Percentiles rank a stretch among this genome's conserved stretches.
phyloP scores from a whole-genome alignment of 2,329 filamentous ascomycete species.

The Xylaria sp. region DNA sequence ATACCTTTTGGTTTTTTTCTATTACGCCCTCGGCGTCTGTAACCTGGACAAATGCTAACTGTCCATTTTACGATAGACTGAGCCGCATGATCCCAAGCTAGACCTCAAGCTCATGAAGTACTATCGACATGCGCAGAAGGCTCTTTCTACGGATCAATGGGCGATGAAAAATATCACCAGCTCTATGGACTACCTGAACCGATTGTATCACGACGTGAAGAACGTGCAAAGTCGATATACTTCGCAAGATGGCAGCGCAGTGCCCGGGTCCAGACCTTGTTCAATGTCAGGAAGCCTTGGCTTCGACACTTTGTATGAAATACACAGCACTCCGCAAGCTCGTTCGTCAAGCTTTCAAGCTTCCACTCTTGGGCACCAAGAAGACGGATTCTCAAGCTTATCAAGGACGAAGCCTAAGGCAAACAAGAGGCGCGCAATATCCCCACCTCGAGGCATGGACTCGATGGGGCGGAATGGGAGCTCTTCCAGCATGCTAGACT shows the following conservation, averaged over 20 bases:
- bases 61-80: neutral
- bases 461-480: slow-evolving; percentile 21
- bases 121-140: slow-evolving; percentile 23
- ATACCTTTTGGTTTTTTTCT: neutral
- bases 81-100: slow-evolving; percentile 17
- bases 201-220: slow-evolving; percentile 15
- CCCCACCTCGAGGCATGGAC: slow-evolving; percentile 13
- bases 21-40: neutral
- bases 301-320: neutral
- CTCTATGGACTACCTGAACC: slow-evolving; percentile 18
- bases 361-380: neutral
- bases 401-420: slow-evolving; percentile 16
- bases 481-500: slow-evolving; percentile 24
- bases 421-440: slow-evolving; percentile 22
- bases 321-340: neutral
- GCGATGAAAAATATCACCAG: slow-evolving; percentile 1
- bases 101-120: slow-evolving; percentile 26
- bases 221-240: neutral
- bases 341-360: slow-evolving; percentile 4
- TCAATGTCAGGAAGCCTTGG: neutral
- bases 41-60: neutral
- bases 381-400: slow-evolving; percentile 10
- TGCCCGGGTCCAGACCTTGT: neutral
- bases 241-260: neutral
- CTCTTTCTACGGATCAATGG: slow-evolving; percentile 15